Base-by-base conservation (phyloP, 331 rosid genomes). In the Acacia concinna region DNA sequence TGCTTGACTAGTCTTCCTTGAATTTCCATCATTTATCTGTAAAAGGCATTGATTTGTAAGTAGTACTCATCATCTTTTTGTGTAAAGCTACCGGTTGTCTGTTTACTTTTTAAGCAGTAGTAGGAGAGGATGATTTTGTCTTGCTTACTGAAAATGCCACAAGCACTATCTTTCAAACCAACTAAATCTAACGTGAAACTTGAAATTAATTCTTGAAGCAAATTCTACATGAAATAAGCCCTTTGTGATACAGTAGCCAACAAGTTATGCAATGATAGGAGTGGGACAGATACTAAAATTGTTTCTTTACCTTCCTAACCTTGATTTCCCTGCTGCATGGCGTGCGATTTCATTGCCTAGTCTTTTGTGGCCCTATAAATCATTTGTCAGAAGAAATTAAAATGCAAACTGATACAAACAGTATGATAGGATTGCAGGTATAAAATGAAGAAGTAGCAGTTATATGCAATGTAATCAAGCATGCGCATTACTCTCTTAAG, bases 261-360 rank as follows among this genome's bases (percentile, higher is more conserved):
- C 32, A 31, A 34, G 70, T 47, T 27, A 76, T 28, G 44, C 32
- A 17, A 44, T 21, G 66, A 14, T 65, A 32, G 23, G 9, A 20
- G 57, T 0, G 6, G 56, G 54, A 27, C 5, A 17, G 13, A 17
- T 30, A 25, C 57, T 15, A 25, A 14, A 14, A 62, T 4, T 31
- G 40, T 25, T 43, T 28, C 9, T 35, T 87, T 90, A 92, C 98
- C 97, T 90, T 89, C 93, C 95, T 51, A 96, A 89, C n/a, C 99
- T 96, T 68, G 99, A 91, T 82, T 84, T 87, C 32, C 94, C 91
- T 57, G 74, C 76, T 25, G 77, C 86, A 12, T 71, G 90, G 6
- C 89, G 92, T 21, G 85, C 77, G 18, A 77, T 79, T 71, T 92
- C 97, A 65, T 90, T 89, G 84, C 73, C 83, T 8, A 25, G 76